Base-by-base conservation (phyloP, 2,329 filamentous ascomycete genomes). In the Cladosporium sp. region DNA sequence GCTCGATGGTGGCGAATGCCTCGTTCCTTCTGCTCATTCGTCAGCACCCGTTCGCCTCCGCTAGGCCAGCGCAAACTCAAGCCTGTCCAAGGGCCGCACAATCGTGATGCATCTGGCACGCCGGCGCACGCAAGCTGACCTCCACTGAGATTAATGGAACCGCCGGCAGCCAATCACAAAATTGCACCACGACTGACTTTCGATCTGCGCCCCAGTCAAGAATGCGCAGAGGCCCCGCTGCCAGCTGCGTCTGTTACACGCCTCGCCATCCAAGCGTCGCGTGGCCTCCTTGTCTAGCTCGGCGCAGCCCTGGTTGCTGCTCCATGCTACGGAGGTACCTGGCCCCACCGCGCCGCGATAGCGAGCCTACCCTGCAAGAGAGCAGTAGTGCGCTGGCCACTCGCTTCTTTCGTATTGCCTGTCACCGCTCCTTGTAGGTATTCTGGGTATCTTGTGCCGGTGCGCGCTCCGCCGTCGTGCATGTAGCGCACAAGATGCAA, bases 111-210 rank as follows among this genome's bases (percentile, higher is more conserved):
- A 31, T 26, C 50, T 44, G 61, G 60, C 46, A 63, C 49, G 23
- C 61, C 61, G 50, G 61, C 50, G 35, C 55, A 46, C 23, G 21
- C 61, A 37, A 62, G 60, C 61, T 56, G 61, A 56, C 61, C 61
- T 63, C 61, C 61, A 63, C 61, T 63, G 50, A 56, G 49, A 63
- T 63, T 63, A 63, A 63, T 63, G 35, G 61, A 56, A 63, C 61
- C 33, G 35, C 35, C 8, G n/a, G 23, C n/a, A 28, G 26, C 61
- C 61, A 63, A 63, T 63, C 61, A 63, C 1, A 63, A 63, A 63
- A 63, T 63, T 44, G 14, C 23, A 28, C n/a, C 26, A 21, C 18
- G 35, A 31, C 35, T 18, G 52, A 55, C 52, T 55, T 55, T 12
- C 26, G 61, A 63, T 63, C 61, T 63, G 61, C 61, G 50, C 35